Base-by-base conservation (phyloP, 768 basidiomycete genomes). In the Podaxis sp. region DNA sequence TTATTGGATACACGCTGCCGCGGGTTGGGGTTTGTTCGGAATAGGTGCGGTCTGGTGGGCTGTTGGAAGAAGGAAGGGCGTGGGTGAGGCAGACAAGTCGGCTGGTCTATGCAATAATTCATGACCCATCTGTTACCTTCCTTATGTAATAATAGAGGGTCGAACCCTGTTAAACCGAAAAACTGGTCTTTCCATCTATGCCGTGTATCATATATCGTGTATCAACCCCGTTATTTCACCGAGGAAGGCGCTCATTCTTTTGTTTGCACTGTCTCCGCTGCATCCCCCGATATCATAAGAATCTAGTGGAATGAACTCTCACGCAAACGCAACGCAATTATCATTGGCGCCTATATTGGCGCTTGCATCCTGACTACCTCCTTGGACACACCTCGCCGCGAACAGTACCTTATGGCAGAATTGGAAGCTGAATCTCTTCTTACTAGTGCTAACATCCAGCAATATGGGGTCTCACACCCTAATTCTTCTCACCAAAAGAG, bases 1-100 rank as follows among this genome's bases (percentile, higher is more conserved):
- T 5, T 89, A 88, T 68, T 88, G 85, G 80, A 75, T 75, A 13
- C 77, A 79, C 59, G 76, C 74, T 36, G 69, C 79, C 4, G 76
- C 72, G 17, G 75, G 77, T 17, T 79, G 77, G 77, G 72, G 69
- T 8, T 73, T 78, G 39, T 78, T 79, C 54, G 76, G 71, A 7
- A 48, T 80, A 9, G 80, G 79, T 4, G 68, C 74, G 19, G n/a
- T 72, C n/a, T 80, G 77, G 63, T 80, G 78, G 77, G 57, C 69
- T 8, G 12, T 74, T 3, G 7, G 19, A 39, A 17, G 38, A 11
- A 7, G 54, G 12, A 26, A 66, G 42, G 26, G 26, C n/a, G 30
- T 15, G 1, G 56, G 13, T 3, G 11, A 46, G 26, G 13, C 26
- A 19, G 40, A 33, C 38, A 22, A 57, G 44, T 24, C 40, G 39